A percentile compares a stretch with the other conserved stretches of the same genome.
phyloP scores from a whole-genome alignment of 306 rosid species.

The Benincasa hispida region DNA sequence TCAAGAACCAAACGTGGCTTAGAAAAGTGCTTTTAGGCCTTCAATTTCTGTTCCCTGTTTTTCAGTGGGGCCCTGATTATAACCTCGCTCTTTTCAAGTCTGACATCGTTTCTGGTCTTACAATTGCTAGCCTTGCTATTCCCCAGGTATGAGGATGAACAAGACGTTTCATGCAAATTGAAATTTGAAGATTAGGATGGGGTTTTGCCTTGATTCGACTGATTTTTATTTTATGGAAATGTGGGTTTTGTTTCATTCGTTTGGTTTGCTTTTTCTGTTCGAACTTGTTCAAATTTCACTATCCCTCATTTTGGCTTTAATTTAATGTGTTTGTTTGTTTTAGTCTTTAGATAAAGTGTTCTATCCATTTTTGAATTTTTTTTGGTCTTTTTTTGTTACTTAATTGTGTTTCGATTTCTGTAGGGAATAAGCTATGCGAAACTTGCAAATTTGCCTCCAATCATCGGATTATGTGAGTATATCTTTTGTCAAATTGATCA shows the following conservation, averaged over 20 bases:
- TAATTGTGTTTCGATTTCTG: constrained; percentile 4
- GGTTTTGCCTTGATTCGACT: neutral
- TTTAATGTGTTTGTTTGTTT: neutral
- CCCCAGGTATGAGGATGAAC: constrained; percentile 50
- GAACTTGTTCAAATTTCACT: neutral
- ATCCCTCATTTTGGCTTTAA: neutral
- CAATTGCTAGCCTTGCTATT: constrained; percentile 93
- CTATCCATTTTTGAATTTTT: neutral
- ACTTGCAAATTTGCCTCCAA: constrained; percentile 96
- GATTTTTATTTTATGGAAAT: neutral
- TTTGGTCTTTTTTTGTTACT: neutral
- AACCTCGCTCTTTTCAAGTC: constrained; percentile 39
- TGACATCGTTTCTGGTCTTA: constrained; percentile 78
- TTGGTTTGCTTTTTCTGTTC: neutral
- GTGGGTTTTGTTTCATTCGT: neutral
- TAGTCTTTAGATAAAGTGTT: neutral
- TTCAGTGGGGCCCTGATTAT: constrained; percentile 77
- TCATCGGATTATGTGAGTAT: constrained; percentile 79
- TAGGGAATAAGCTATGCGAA: constrained; percentile 99
- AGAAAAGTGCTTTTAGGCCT: constrained; percentile 43
- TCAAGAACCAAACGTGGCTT: constrained; percentile 47
- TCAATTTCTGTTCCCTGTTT: constrained; percentile 67
- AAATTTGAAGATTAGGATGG: neutral
- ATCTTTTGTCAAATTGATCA: neutral
- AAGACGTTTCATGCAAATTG: neutral